Conservation (phyloP, 257 asterid genomes). For the Ilex aquifolium region DNA sequence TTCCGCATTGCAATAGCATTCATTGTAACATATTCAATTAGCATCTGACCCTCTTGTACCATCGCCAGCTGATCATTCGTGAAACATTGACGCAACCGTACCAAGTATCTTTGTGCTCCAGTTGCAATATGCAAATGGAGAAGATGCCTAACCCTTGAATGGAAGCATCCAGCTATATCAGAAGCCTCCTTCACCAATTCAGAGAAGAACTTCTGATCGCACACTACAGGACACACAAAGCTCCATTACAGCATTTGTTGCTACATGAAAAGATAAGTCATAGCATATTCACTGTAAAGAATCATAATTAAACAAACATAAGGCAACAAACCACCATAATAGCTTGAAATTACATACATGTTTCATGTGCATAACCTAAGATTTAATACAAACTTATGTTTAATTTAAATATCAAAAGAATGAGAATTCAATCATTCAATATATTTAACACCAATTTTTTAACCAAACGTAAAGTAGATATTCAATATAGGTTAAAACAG, state of each 20-base stretch:
- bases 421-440: too few relatives aligned
- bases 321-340: not conserved
- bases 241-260: not conserved
- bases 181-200: conserved; percentile 80
- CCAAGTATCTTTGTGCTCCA: conserved; percentile 46
- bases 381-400: too few relatives aligned
- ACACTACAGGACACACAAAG: conserved; percentile 38
- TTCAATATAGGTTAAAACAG: too few relatives aligned
- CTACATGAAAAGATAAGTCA: conserved; percentile 2
- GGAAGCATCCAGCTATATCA: conserved; percentile 70
- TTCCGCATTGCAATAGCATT: conserved; percentile 83
- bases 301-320: not conserved
- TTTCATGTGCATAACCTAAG: too few relatives aligned
- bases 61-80: conserved; percentile 46
- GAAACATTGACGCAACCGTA: conserved; percentile 45
- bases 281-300: not conserved
- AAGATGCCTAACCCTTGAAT: conserved; percentile 71
- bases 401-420: too few relatives aligned
- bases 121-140: conserved; percentile 56
- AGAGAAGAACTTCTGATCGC: conserved; percentile 77
- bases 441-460: too few relatives aligned
- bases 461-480: too few relatives aligned
- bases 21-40: conserved; percentile 66
- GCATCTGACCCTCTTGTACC: conserved; percentile 55
- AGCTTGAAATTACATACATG: too few relatives aligned